A percentile compares a stretch with the other conserved stretches of the same genome.
phyloP scores from a whole-genome alignment of 495 filamentous ascomycete species.

The Clohesyomyces aquaticus region DNA sequence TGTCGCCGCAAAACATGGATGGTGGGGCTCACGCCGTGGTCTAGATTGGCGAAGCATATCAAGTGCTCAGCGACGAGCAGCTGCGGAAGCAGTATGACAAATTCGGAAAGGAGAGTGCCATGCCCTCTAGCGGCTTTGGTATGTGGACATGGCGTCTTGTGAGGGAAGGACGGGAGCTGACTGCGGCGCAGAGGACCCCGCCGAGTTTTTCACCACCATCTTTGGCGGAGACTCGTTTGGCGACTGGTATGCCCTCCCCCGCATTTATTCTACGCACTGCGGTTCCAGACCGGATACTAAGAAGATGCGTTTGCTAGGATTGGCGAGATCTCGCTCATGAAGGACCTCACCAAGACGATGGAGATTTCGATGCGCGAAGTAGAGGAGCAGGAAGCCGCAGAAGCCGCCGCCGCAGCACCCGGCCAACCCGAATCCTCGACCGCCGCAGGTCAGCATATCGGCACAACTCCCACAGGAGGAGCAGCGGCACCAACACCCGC shows the following conservation, averaged over 20 bases:
- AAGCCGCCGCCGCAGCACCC: slow-evolving; percentile 10
- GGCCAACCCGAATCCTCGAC: background rate
- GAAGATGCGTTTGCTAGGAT: slow-evolving; percentile 39
- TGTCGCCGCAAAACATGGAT: background rate
- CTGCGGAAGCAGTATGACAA: slow-evolving; percentile 93
- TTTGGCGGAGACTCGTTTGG: slow-evolving; percentile 96
- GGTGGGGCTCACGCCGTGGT: slow-evolving; percentile 17
- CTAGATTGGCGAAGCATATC: slow-evolving; percentile 96
- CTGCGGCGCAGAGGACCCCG: slow-evolving; percentile 70
- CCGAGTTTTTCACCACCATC: slow-evolving; percentile 98
- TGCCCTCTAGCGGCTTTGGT: slow-evolving; percentile 88
- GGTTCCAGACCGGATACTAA: slow-evolving; percentile 15
- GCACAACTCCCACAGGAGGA: slow-evolving; percentile 4
- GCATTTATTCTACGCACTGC: background rate
- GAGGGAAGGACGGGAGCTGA: slow-evolving; percentile 35
- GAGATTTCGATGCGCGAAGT: slow-evolving; percentile 49
- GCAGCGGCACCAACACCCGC: slow-evolving; percentile 16
- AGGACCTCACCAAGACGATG: slow-evolving; percentile 53
- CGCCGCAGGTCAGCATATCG: slow-evolving; percentile 4
- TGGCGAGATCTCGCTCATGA: slow-evolving; percentile 53
- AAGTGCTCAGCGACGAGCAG: slow-evolving; percentile 87
- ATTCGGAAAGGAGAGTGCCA: slow-evolving; percentile 88
- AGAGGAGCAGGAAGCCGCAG: slow-evolving; percentile 46
- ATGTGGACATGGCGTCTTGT: slow-evolving; percentile 13
- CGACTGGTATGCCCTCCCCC: slow-evolving; percentile 49